Evolutionary conservation across 2,329 filamentous ascomycete genomes (phyloP).

Genomic region (Huntiella bhutanensis): DNA sequence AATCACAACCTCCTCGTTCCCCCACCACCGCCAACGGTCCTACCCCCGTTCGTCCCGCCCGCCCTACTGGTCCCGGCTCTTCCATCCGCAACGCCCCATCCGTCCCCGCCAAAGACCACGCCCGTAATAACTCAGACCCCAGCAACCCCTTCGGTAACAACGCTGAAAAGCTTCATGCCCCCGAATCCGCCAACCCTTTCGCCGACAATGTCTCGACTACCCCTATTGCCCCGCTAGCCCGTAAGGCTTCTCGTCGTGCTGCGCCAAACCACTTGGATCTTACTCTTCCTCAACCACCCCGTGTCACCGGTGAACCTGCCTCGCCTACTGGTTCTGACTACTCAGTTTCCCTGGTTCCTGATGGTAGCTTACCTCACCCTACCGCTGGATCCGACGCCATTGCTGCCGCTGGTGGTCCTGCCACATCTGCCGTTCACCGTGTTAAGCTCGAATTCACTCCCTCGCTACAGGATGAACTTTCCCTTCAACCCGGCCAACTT

Average conservation of each 20-base stretch:
- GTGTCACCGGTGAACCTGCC: constrained; percentile 21
- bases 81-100: constrained; percentile 4
- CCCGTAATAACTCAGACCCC: constrained; percentile 26
- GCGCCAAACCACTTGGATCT: constrained; percentile 34
- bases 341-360: constrained; percentile 34
- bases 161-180: constrained; percentile 21
- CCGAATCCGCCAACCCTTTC: constrained; percentile 38
- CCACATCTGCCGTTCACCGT: constrained; percentile 55
- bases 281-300: constrained; percentile 23
- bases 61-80: constrained; percentile 9
- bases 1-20: background rate
- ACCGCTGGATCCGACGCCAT: constrained; percentile 39
- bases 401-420: constrained; percentile 41
- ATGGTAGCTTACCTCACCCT: constrained; percentile 25
- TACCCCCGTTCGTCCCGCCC: constrained; percentile 8
- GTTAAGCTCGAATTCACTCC: constrained; percentile 90
- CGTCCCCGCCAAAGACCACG: constrained; percentile 7
- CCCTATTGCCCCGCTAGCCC: constrained; percentile 23
- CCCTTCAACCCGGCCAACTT: constrained; percentile 60
- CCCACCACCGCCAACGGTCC: constrained; percentile 2
- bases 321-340: constrained; percentile 47
- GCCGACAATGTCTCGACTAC: constrained; percentile 28
- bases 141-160: constrained; percentile 54
- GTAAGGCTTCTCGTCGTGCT: constrained; percentile 38
- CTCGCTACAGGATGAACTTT: constrained; percentile 81